These are phyloP conservation scores for Fusarium humuli DNA, from an alignment of 2,329 filamentous ascomycete genomes.

Conservation along the genomic window DNA sequence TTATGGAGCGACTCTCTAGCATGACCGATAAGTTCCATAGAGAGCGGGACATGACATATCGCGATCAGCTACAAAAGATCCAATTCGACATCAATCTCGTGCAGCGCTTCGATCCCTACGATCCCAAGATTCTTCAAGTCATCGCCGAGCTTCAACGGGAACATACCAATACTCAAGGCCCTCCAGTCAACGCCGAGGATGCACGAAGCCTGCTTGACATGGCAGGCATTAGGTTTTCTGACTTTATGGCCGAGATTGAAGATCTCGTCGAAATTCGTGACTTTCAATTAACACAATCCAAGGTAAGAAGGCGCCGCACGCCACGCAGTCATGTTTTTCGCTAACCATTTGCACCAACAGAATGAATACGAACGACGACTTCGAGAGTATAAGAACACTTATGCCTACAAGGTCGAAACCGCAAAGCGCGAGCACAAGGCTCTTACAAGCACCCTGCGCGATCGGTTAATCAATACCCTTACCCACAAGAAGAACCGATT, in stretches of 20 bases:
- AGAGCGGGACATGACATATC: constrained; percentile 85
- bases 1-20: constrained; percentile 81
- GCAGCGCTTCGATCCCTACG: constrained; percentile 85
- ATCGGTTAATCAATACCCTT: constrained; percentile 75
- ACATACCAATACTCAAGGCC: constrained; percentile 60
- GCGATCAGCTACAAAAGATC: constrained; percentile 90
- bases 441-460: constrained; percentile 70
- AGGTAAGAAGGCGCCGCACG: constrained; percentile 67
- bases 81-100: constrained; percentile 91
- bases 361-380: constrained; percentile 72
- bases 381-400: constrained; percentile 68
- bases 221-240: constrained; percentile 85
- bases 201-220: constrained; percentile 73
- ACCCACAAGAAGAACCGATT: constrained; percentile 73
- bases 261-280: constrained; percentile 89
- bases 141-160: constrained; percentile 72
- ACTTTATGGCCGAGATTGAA: constrained; percentile 88
- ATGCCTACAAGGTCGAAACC: constrained; percentile 71
- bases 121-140: constrained; percentile 76
- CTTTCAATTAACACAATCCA: constrained; percentile 81
- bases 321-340: constrained; percentile 4
- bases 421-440: constrained; percentile 71
- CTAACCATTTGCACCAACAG: constrained; percentile 53
- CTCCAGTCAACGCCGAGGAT: constrained; percentile 54
- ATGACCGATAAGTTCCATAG: constrained; percentile 82